These are phyloP conservation scores for Nepenthes mirabilis DNA, from an alignment of 148 eudicot genomes.

Conservation along the genomic window DNA sequence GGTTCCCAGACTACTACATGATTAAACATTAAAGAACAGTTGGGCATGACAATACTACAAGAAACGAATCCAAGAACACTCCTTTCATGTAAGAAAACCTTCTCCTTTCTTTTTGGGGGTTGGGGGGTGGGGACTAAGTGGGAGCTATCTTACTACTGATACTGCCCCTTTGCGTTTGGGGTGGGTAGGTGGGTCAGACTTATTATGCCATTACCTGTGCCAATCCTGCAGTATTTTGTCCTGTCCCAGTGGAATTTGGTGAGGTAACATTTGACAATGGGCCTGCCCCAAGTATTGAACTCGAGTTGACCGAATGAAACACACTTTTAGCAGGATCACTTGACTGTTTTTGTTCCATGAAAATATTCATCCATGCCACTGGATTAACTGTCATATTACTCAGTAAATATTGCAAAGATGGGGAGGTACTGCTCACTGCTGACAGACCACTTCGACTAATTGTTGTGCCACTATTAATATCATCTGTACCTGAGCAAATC, in stretches of 20 bases:
- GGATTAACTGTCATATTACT: constrained; percentile 45
- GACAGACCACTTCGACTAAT: constrained; percentile 18
- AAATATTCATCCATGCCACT: constrained; percentile 45
- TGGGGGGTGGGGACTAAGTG: too few species aligned
- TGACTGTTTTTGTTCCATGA: constrained; percentile 54
- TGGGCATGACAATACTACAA: too few species aligned
- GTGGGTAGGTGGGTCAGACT: too few species aligned
- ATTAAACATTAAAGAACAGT: too few species aligned
- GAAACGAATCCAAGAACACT: too few species aligned
- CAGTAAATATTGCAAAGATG: constrained; percentile 50
- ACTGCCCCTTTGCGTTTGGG: too few species aligned
- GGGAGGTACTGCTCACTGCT: constrained; percentile 16
- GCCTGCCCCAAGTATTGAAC: constrained; percentile 22
- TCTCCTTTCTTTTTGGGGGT: too few species aligned
- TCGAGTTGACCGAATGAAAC: constrained; percentile 14
- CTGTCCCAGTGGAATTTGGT: constrained; percentile 20
- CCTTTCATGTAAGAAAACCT: too few species aligned
- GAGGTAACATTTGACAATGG: constrained; percentile 25
- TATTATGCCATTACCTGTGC: constrained; percentile 15
- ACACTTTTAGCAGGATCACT: constrained; percentile 12
- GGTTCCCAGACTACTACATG: too few species aligned
- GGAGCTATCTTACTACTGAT: too few species aligned
- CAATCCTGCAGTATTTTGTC: constrained; percentile 21
- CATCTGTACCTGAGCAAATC: constrained; percentile 16
- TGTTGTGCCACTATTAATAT: constrained; percentile 9